Base-by-base conservation (phyloP, 176 grass and related monocot species). In the Canna indica region DNA sequence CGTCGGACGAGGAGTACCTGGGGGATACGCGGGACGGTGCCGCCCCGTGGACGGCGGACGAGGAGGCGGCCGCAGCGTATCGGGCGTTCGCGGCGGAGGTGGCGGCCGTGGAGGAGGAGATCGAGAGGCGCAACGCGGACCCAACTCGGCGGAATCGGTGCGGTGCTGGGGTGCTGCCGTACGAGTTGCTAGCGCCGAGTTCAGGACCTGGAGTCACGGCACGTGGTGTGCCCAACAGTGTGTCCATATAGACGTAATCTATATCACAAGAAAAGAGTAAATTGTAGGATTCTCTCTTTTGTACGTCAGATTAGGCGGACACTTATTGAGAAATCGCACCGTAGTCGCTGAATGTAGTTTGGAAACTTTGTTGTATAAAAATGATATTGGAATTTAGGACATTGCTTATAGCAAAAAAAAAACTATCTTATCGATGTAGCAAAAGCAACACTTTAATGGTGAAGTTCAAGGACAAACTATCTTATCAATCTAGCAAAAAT, bases 1-100 rank as follows among this genome's bases (percentile, higher is more conserved):
- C 94, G 10, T 89, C 94, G 46, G 94, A 99, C 76, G 94, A 99
- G 86, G 94, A 93, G 81, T 99, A 99, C 80, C 80, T 99, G 28
- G 94, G 94, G 38, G 89, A 90, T 66, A 80, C 80, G 9, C 77
- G 75, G 31, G 82, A 86, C 72, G 80, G 86, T 70, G 63, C 76
- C 29, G 74, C 74, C 16, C 69, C 79, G 20, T 99, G 94, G 94
- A 99, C 94, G 5, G 82, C 69, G n/a, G 94, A 99, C 74, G 80
- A 72, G 66, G 72, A 69, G 66, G 94, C 94, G 36, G 46, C 83
- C 12, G 82, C 56, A n/a, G 75, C 81, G 80, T 82, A 87, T 61
- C 26, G 59, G 52, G 77, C 83, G 75, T 99, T 99, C 80, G 69
- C 76, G 11, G 84, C 79, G 32, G 87, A 88, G 28, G 82, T 99